Evolutionary conservation across 768 basidiomycete genomes (phyloP), one percentile per base, ranked within the genome.

Genomic region (Mycena galericulata): DNA sequence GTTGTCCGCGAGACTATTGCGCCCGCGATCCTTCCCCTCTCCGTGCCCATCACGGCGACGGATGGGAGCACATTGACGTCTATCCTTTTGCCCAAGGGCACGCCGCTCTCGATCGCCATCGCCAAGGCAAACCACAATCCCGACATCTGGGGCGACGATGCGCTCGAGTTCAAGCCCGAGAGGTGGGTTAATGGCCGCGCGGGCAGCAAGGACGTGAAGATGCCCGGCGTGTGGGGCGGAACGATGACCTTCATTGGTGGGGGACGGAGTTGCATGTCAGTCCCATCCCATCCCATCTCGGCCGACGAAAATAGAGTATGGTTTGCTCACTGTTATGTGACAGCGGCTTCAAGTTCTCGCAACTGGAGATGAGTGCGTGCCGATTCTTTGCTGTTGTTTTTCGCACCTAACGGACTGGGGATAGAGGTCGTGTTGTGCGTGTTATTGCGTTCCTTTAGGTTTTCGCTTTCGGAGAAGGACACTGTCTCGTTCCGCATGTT

Each of bases 261-360:
- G 22, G 77, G 79, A 14, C 75, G 84, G 26, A 77, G 83, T 11
- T 86, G 85, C 79, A 84, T 86, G 84, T 84, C 54, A 56, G 83
- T 78, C 27, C 62, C 22, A 34, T 20, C 20, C 15, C 2, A 1
- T 22, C 26, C 36, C n/a, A 32, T 24, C 24, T 5, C 24, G 8
- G 2, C 24, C 27, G 10, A 2, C 11, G 27, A 50, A 17, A n/a
- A n/a, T n/a, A n/a, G n/a, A n/a, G n/a, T n/a, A n/a, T n/a, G n/a
- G 43, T 38, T 27, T 26, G 26, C 56, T 32, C 26, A 30, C 34
- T 54, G 34, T 20, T 49, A 8, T 27, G 45, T 49, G 51, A 26
- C 62, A 85, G 84, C 32, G 87, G 86, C 0, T 86, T 87, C 78
- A 86, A 87, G 71, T 87, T 88, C 76, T 82, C 86, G 2, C 83